Evolutionary conservation across 768 basidiomycete genomes (phyloP).

Genomic region (Paxillus involutus): DNA sequence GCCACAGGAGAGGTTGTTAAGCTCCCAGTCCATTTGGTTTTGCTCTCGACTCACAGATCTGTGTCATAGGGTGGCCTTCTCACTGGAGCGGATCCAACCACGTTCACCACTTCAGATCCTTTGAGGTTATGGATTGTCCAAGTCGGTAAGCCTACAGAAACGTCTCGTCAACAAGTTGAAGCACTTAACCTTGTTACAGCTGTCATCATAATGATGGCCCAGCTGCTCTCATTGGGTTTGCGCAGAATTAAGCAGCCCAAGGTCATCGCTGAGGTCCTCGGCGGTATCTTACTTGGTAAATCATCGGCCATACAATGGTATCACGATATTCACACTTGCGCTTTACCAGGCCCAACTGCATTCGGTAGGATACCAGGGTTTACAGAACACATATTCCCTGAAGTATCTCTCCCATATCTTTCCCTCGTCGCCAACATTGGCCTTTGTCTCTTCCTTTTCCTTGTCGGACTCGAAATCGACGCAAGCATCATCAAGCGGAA

Average conservation of each 20-base stretch:
- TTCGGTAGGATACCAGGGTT: constrained; percentile 88
- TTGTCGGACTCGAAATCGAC: constrained; percentile 94
- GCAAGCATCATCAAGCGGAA: constrained; percentile 74
- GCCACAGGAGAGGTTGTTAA: constrained; percentile 24
- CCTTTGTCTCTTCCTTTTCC: constrained; percentile 84
- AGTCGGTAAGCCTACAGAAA: constrained; percentile 50
- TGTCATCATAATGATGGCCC: constrained; percentile 80
- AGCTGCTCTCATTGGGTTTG: constrained; percentile 69
- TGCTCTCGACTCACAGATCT: constrained; percentile 1
- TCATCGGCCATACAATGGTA: constrained; percentile 34
- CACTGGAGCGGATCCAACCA: constrained; percentile 70
- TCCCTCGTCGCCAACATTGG: constrained; percentile 89
- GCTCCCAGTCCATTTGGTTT: neutral
- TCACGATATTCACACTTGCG: neutral
- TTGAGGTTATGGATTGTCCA: constrained; percentile 77
- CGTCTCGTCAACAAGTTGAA: neutral
- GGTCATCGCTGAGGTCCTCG: constrained; percentile 82
- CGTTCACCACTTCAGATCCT: constrained; percentile 66
- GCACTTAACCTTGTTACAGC: constrained; percentile 38
- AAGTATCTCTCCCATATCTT: constrained; percentile 69
- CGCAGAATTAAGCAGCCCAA: constrained; percentile 82
- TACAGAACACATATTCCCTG: constrained; percentile 81
- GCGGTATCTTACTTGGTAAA: constrained; percentile 83
- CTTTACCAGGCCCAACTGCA: constrained; percentile 43
- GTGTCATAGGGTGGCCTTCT: constrained; percentile 66